Base-by-base conservation (phyloP, 169 alveolate genomes). In the Plasmodium berghei region DNA sequence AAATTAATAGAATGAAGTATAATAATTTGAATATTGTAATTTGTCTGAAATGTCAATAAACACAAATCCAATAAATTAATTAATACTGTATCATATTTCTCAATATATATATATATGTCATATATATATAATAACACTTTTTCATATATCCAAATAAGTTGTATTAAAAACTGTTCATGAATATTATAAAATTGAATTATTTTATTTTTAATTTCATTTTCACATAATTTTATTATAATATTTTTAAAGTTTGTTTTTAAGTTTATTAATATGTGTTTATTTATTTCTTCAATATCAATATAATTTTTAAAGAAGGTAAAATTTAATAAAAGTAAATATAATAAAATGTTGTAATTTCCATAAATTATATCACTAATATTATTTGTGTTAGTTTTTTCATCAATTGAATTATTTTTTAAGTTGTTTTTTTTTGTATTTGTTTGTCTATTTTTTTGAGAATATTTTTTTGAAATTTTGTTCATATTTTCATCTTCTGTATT, bases 51-150 rank as follows among this genome's bases (percentile, higher is more conserved):
- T 2, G 90, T 12, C 0, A 83, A 28, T 22, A 71, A 20, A 62
- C 90, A 83, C 0, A 67, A 18, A 34, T 83, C 90, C 0, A 83
- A 12, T 8, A 83, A 72, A 26, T 83, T 83, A 16, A 83, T 72
- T 72, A 83, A 61, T 28, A 83, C 66, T 12, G 90, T 55, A 5
- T 83, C 85, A 56, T 83, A 83, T 61, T 66, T 71, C n/a, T 83
- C 90, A 14, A 83, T 56, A 61, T 55, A 83, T 9, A 40, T 48
- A 56, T 83, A 83, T 12, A 83, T 42, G n/a, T 83, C 73, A 48
- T 58, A 67, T 18, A 83, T 12, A 49, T 83, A 83, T 2, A 83
- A 61, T 9, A 83, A 62, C 18, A 80, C 67, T 48, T 83, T 83
- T 40, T 83, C 90, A 67, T 83, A 83, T 42, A 66, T 49, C 42